phyloP scores from a whole-genome alignment of 2,329 filamentous ascomycete species.

The Trichoderma aggressivum region DNA sequence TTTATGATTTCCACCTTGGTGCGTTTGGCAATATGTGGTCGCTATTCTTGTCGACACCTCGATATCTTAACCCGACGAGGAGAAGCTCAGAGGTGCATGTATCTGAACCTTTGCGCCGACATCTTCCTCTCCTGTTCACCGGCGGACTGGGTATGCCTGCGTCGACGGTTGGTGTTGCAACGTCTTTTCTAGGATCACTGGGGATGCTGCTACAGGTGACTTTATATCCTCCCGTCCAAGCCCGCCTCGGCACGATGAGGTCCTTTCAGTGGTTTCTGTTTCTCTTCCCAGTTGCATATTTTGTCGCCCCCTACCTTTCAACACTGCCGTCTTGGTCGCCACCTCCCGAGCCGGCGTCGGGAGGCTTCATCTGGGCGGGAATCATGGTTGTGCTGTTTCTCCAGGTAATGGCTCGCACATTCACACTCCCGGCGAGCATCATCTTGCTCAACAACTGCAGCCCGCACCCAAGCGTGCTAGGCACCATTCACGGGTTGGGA shows the following conservation, averaged over 20 bases:
- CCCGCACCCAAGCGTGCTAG: constrained; percentile 56
- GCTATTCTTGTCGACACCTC: constrained; percentile 65
- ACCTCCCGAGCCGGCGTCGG: constrained; percentile 43
- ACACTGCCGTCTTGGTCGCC: constrained; percentile 53
- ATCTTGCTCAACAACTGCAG: constrained; percentile 60
- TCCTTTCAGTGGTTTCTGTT: constrained; percentile 64
- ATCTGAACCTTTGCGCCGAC: constrained; percentile 26
- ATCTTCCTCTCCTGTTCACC: constrained; percentile 53
- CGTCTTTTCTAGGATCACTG: constrained; percentile 48
- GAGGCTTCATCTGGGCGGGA: constrained; percentile 55
- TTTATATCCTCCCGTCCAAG: constrained; percentile 64
- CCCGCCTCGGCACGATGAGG: constrained; percentile 60
- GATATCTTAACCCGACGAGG: constrained; percentile 29
- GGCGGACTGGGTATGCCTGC: constrained; percentile 7
- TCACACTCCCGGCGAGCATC: constrained; percentile 57
- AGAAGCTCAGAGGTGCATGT: constrained; percentile 29
- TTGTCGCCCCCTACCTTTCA: constrained; percentile 64
- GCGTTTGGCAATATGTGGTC: constrained; percentile 68
- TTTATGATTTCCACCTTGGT: constrained; percentile 68
- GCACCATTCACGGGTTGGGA: constrained; percentile 54
- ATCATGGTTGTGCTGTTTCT: constrained; percentile 61
- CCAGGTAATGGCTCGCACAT: constrained; percentile 71
- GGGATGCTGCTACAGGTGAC: constrained; percentile 67
- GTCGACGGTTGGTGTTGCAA: constrained; percentile 1
- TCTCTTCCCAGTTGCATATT: constrained; percentile 66